A percentile compares a stretch with the other conserved stretches of the same genome.
These are phyloP conservation scores for Pichia nakasei DNA, from an alignment of 805 yeast species.

Conservation along the genomic window DNA sequence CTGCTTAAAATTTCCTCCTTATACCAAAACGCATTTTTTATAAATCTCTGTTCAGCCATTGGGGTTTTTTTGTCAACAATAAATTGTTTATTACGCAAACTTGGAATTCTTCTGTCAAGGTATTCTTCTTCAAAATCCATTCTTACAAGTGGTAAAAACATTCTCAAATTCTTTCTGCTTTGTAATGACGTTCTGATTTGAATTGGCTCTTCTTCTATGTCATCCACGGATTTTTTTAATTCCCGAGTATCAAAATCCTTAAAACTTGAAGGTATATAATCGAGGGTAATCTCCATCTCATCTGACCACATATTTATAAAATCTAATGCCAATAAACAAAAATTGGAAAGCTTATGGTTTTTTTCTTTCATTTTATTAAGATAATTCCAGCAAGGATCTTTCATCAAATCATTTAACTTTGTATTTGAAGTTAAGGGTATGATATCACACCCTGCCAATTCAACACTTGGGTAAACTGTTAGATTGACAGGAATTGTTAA, in stretches of 20 bases:
- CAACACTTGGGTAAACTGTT: slow-evolving; percentile 66
- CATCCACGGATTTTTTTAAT: slow-evolving; percentile 12
- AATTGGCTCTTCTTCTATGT: slow-evolving; percentile 14
- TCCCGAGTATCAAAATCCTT: slow-evolving; percentile 8
- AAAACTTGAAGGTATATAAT: slow-evolving; percentile 22
- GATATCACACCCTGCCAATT: slow-evolving; percentile 67
- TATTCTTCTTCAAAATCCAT: slow-evolving; percentile 35
- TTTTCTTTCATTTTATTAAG: slow-evolving; percentile 23
- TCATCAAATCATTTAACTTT: slow-evolving; percentile 19
- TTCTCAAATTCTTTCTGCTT: slow-evolving; percentile 33
- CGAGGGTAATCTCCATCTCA: slow-evolving; percentile 32
- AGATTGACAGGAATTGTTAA: slow-evolving; percentile 61
- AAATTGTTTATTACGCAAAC: slow-evolving; percentile 61
- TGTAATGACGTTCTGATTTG: slow-evolving; percentile 13
- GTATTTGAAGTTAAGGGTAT: slow-evolving; percentile 41
- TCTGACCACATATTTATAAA: slow-evolving; percentile 76
- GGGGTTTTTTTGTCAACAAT: slow-evolving; percentile 46
- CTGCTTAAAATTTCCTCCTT: slow-evolving; percentile 52
- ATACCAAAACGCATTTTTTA: slow-evolving; percentile 73
- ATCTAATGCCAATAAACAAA: slow-evolving; percentile 62
- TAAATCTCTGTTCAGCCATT: slow-evolving; percentile 46
- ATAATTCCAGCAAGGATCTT: slow-evolving; percentile 25
- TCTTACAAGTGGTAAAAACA: slow-evolving; percentile 63
- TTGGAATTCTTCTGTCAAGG: slow-evolving; percentile 54
- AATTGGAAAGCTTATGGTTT: slow-evolving; percentile 37